A percentile compares a stretch with the other conserved stretches of the same genome.
Evolutionary conservation across 208 protist species (phyloP).

Genomic region (Acanthamoeba sp.): DNA sequence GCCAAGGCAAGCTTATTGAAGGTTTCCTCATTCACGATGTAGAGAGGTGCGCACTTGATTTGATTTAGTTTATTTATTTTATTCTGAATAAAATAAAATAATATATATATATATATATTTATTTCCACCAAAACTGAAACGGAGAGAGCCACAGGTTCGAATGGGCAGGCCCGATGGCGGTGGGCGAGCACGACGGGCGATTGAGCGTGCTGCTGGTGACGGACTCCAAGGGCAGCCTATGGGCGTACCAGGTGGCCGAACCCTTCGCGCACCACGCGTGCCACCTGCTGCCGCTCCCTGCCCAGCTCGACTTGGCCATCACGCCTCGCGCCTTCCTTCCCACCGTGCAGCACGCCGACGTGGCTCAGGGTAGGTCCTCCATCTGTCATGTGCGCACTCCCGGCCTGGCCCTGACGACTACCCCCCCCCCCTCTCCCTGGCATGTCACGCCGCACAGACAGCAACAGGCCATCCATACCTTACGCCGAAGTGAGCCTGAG

Average conservation of each 20-base stretch:
- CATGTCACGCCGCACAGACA: not conserved
- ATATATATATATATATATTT: too few species aligned
- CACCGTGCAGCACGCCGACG: not conserved
- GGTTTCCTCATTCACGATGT: conserved; percentile 22
- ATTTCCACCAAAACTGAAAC: too few species aligned
- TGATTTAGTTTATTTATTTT: not conserved
- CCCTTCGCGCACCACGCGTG: conserved; percentile 23
- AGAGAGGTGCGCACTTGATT: not conserved
- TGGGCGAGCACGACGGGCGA: not conserved
- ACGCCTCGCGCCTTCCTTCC: not conserved
- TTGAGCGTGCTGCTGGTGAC: conserved; percentile 32
- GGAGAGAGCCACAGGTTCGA: conserved; percentile 24
- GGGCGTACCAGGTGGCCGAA: conserved; percentile 14
- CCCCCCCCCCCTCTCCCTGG: too few species aligned
- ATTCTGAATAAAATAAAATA: not conserved
- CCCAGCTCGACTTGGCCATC: conserved; percentile 26
- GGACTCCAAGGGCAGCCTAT: conserved; percentile 35
- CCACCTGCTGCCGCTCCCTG: conserved; percentile 3
- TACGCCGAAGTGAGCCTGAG: conserved; percentile 21
- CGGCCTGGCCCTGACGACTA: not conserved
- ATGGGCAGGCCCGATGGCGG: not conserved
- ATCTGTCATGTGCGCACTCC: not conserved
- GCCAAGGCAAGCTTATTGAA: not conserved
- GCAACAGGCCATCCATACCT: not conserved
- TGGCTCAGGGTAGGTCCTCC: not conserved